phyloP scores from a whole-genome alignment of 176 grass and related monocot genomes.

The Zoysia pacifica region DNA sequence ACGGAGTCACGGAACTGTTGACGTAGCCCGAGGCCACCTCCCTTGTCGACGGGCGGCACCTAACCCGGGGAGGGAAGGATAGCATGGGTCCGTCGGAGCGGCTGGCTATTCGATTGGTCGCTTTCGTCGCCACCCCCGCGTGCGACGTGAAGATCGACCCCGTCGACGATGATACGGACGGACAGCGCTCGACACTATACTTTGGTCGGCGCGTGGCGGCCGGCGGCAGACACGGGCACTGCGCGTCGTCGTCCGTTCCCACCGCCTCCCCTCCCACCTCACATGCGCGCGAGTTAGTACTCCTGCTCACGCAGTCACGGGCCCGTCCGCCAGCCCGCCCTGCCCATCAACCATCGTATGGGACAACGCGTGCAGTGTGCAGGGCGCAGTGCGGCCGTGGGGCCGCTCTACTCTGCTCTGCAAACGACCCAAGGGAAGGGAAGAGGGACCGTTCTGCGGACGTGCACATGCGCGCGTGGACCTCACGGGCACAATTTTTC shows the following conservation, averaged over 20 bases:
- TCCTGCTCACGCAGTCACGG: background rate
- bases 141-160: too few relatives aligned
- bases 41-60: background rate
- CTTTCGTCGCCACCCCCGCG: background rate
- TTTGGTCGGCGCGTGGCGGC: background rate
- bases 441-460: background rate
- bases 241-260: background rate
- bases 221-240: background rate
- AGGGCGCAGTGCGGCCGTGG: background rate
- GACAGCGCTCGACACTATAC: background rate
- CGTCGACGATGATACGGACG: background rate
- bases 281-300: background rate
- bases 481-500: too few relatives aligned
- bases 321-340: background rate
- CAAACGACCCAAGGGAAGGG: background rate
- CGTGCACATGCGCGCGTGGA: background rate
- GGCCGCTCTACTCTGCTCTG: background rate
- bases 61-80: background rate
- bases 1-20: background rate
- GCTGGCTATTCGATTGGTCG: background rate
- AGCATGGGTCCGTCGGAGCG: background rate
- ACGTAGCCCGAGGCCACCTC: background rate
- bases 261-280: background rate
- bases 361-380: background rate
- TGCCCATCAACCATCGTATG: background rate